Conservation (phyloP, 306 rosid genomes). For the Quercus cerris region DNA sequence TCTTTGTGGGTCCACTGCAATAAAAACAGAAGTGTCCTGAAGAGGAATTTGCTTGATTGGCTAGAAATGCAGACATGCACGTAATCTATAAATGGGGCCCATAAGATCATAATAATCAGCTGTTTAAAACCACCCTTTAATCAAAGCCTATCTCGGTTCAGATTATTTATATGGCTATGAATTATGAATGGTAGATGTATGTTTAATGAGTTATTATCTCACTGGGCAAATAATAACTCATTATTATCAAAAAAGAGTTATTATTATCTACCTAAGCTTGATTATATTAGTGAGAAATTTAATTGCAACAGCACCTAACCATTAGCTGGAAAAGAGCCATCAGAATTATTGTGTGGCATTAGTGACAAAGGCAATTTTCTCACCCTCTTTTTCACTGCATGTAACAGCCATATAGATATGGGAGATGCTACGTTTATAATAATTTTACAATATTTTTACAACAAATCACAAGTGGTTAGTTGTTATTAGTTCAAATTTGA, state of each 20-base stretch:
- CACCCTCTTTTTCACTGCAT: not conserved
- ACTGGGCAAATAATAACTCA: no score
- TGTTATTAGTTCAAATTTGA: no score
- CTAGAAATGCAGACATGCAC: not conserved
- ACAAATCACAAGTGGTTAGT: no score
- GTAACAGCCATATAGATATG: not conserved
- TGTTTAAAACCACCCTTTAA: not conserved
- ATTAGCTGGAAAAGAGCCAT: constrained; percentile 14
- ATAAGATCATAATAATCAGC: not conserved
- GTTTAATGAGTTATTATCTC: not conserved
- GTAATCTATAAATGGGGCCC: not conserved
- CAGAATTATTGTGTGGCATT: not conserved
- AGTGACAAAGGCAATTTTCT: constrained; percentile 5
- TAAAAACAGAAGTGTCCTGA: not conserved
- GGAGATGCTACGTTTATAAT: no score
- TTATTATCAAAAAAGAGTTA: no score
- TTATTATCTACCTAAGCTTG: not conserved
- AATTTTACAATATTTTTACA: no score
- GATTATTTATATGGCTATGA: no score
- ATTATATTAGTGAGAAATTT: not conserved
- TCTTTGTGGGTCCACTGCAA: constrained; percentile 23
- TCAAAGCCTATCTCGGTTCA: not conserved
- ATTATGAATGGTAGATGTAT: no score
- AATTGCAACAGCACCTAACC: not conserved
- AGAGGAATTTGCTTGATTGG: not conserved